A percentile compares a stretch with the other conserved stretches of the same genome.
Evolutionary conservation across 139 green algal species (phyloP).

Genomic region (Chloropicon primus): DNA sequence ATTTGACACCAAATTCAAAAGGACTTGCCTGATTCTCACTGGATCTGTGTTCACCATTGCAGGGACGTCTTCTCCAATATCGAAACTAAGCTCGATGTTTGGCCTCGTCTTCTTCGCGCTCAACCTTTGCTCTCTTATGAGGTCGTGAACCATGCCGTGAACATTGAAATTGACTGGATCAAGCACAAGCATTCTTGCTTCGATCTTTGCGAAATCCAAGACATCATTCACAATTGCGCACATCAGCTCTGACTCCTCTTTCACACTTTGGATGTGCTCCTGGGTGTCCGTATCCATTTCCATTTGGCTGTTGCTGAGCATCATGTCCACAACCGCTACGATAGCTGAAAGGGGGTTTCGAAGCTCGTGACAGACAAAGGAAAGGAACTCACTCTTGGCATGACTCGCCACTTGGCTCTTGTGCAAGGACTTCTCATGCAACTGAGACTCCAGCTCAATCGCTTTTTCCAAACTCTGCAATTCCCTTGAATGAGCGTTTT

Average conservation of each 20-base stretch:
- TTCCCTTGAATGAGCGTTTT: background rate
- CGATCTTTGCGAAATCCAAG: constrained; percentile 19
- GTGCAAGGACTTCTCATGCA: background rate
- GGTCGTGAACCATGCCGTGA: constrained; percentile 14
- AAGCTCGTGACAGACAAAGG: constrained; percentile 28
- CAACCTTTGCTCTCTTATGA: constrained; percentile 9
- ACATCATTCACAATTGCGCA: constrained; percentile 28
- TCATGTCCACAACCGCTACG: constrained; percentile 8
- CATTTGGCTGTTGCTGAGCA: background rate
- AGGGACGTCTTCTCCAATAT: constrained; percentile 14
- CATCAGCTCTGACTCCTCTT: constrained; percentile 22
- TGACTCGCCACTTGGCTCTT: constrained; percentile 16
- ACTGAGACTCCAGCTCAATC: background rate
- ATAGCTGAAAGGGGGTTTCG: constrained; percentile 25
- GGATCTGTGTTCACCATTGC: constrained; percentile 14
- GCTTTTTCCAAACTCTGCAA: background rate
- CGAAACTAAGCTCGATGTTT: constrained; percentile 12
- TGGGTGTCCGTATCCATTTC: constrained; percentile 18
- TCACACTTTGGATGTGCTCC: constrained; percentile 26
- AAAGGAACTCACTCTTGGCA: constrained; percentile 23
- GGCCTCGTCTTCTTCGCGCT: constrained; percentile 23
- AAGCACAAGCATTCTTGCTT: constrained; percentile 19
- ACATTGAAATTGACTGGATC: constrained; percentile 17
- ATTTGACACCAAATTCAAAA: constrained; percentile 26
- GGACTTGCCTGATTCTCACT: constrained; percentile 17